phyloP scores from a whole-genome alignment of 2,329 filamentous ascomycete species.

The Xylariaceae sp. region DNA sequence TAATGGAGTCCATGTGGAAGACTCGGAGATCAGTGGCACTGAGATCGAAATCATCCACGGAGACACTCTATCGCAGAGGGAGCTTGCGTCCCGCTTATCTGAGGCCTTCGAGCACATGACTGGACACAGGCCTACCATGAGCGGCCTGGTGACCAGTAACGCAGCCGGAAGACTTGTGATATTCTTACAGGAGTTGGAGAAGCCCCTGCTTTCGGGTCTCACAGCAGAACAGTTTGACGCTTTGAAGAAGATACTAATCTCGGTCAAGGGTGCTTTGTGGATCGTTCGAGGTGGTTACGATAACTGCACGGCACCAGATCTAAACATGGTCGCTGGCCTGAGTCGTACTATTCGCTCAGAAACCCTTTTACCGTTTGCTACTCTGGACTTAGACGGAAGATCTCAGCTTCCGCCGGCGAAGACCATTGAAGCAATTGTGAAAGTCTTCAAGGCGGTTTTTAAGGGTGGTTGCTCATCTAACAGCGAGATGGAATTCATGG shows the following conservation, averaged over 20 bases:
- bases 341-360: slow-evolving; percentile 34
- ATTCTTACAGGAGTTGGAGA: slow-evolving; percentile 41
- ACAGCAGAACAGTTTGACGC: slow-evolving; percentile 35
- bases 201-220: slow-evolving; percentile 39
- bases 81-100: slow-evolving; percentile 34
- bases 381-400: slow-evolving; percentile 31
- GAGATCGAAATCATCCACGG: slow-evolving; percentile 38
- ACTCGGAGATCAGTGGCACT: slow-evolving; percentile 21
- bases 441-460: slow-evolving; percentile 37
- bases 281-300: slow-evolving; percentile 33
- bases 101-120: slow-evolving; percentile 32
- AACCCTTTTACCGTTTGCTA: slow-evolving; percentile 32
- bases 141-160: slow-evolving; percentile 29
- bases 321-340: slow-evolving; percentile 33
- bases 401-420: slow-evolving; percentile 20
- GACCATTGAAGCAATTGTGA: slow-evolving; percentile 26
- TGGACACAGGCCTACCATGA: slow-evolving; percentile 32
- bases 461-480: slow-evolving; percentile 29
- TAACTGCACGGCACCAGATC: slow-evolving; percentile 30
- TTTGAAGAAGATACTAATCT: slow-evolving; percentile 29
- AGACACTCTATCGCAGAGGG: slow-evolving; percentile 30
- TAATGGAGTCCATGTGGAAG: slow-evolving; percentile 13
- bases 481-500: slow-evolving; percentile 41
- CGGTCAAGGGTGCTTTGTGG: slow-evolving; percentile 34
- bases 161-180: slow-evolving; percentile 37